Base-by-base conservation (phyloP, 495 filamentous ascomycete genomes). In the Chaetomium fimeti region DNA sequence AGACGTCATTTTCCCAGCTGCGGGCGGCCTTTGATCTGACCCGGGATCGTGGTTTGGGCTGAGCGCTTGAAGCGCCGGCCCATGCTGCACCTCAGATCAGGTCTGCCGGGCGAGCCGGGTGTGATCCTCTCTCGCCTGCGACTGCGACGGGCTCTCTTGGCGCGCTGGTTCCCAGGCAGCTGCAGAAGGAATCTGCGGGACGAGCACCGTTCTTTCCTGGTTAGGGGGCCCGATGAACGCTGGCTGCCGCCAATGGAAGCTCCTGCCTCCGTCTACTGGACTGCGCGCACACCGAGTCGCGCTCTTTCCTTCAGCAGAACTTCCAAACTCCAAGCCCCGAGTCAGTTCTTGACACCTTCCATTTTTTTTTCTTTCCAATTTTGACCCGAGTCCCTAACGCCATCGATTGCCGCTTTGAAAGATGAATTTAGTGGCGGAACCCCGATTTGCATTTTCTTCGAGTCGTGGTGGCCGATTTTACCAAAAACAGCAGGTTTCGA, bases 31-130 rank as follows among this genome's bases (percentile, higher is more conserved):
- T 25, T 60, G 48, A 68, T 63, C 63, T 66, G 65, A 68, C 67
- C 62, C 70, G 64, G 60, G 57, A 68, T 57, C 57, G 67, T 56
- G 67, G 68, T 61, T 68, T 60, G 54, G 65, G 57, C 65, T 66
- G 62, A 47, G 45, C 2, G 60, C 52, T 67, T 67, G 60, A 62
- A 24, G 16, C 15, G 48, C 47, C 36, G 28, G 58, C 20, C 15
- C 32, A 36, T 3, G 32, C 54, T 38, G 55, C 36, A 42, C 36
- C 38, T 57, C 20, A 22, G 54, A 57, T 36, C 27, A 38, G 53
- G 15, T 29, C n/a, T 56, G 51, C 51, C 51, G 51, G 12, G 12
- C 25, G 51, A 54, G 51, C 51, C 27, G 20, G 20, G n/a, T 51
- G 48, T 25, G 48, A 51, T 51, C 24, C 22, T 6, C 24, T 51